Base-by-base conservation (phyloP, 2,329 filamentous ascomycete species). In the Aureobasidium sp. region DNA sequence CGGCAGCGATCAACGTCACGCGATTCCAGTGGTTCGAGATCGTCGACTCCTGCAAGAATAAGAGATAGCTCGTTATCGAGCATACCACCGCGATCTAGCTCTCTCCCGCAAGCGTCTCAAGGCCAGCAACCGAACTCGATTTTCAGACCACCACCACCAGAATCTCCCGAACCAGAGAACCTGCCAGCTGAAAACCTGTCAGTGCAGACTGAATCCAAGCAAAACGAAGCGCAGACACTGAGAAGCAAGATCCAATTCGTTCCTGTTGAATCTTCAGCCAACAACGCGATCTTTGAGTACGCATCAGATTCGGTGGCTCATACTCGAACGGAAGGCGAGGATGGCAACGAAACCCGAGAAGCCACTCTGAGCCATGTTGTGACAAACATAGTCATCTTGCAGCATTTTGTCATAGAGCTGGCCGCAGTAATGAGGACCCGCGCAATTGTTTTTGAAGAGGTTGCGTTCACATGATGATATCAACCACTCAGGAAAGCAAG, bases 391-490 rank as follows among this genome's bases (percentile, higher is more conserved):
- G 75, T 79, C 6, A 71, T 80, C 10, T 62, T 80, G 64, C 78
- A 80, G 65, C 75, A 79, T 62, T 80, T 80, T 63, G 71, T 78
- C 21, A 66, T 79, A 51, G 78, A 80, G 67, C 61, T 80, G 13
- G 73, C 77, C 11, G 78, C 78, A 5, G 68, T 79, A 57, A 65
- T 80, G 67, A 77, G 79, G 64, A 72, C 78, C 1, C 68, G 78
- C 35, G 77, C 78, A 5, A 76, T 75, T 57, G 69, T 80, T 45
- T 74, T 79, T 47, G 72, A 73, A 45, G 78, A 80, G 64, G 73
- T 80, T 50, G 70, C 65, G 62, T 74, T 75, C 69, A 69, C 43
- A 40, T 65, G 60, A 55, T 23, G n/a, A 3, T 13, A 23, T 25
- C 6, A 19, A 45, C 21, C 19, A n/a, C 13, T 13, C n/a, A 43